Conservation (phyloP, 495 filamentous ascomycete genomes). For the Podospora tetraspora region DNA sequence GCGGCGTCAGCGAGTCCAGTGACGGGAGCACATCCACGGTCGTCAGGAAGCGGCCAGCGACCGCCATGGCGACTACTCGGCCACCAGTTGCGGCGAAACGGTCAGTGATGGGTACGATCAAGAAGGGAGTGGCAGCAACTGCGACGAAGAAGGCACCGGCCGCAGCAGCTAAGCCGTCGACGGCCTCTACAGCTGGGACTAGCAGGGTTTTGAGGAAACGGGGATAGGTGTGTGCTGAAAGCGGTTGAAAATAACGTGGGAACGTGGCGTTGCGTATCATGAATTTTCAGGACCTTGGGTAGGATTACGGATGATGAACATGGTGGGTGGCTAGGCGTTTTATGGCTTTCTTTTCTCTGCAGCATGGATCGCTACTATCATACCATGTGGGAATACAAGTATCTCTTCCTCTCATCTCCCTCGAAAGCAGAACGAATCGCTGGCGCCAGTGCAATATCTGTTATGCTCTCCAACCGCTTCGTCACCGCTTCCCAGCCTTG, state of each 20-base stretch:
- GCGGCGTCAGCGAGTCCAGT: slow-evolving; percentile 45
- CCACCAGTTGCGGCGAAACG: slow-evolving; percentile 28
- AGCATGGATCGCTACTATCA: not conserved
- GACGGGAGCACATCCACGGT: slow-evolving; percentile 44
- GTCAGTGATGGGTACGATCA: slow-evolving; percentile 41
- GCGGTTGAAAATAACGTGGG: not conserved
- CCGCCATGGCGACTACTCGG: slow-evolving; percentile 24
- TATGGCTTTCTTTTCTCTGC: not conserved
- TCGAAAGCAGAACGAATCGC: not conserved
- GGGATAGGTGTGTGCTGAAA: slow-evolving; percentile 20
- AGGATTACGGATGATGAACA: not conserved
- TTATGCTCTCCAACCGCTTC: not conserved
- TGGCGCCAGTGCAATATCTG: not conserved
- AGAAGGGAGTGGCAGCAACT: slow-evolving; percentile 32
- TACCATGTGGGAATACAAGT: not conserved
- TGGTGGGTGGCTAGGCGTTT: not conserved
- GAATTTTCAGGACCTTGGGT: not conserved
- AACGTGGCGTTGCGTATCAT: not conserved
- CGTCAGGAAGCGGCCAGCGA: slow-evolving; percentile 42
- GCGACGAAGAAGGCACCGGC: slow-evolving; percentile 39
- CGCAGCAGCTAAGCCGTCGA: slow-evolving; percentile 25
- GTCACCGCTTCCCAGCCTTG: not conserved
- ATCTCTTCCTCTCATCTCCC: not conserved
- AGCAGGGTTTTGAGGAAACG: slow-evolving; percentile 49
- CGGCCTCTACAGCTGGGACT: slow-evolving; percentile 20